Base-by-base conservation (phyloP, 352 stramenopile genomes). In the Globisporangium megalacanthum region DNA sequence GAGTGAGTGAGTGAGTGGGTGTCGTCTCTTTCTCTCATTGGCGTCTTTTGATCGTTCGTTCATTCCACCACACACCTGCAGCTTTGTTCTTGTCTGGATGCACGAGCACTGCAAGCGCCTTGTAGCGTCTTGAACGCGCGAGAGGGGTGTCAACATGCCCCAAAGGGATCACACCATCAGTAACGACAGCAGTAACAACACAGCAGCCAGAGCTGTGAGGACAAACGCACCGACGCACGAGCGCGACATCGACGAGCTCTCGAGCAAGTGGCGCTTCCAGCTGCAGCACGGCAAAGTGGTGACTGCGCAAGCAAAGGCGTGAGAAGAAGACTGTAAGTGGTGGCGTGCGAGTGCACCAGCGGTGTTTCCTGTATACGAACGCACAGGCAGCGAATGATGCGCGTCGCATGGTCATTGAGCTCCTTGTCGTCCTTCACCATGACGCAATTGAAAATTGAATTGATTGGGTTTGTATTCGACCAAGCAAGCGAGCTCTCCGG, bases 71-170 rank as follows among this genome's bases (percentile, higher is more conserved):
- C 3, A 3, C 42, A 81, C 72, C 67, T 33, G 19, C 53, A n/a
- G 62, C 37, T 45, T 66, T 77, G 56, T 79, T 86, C 65, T 86
- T 86, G 71, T 86, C 75, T 42, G 75, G 75, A 52, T 86, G 75
- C 15, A 86, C 73, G 60, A 66, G 71, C 29, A 86, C 66, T 15
- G 75, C 75, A 31, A 82, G 45, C 53, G 70, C 50, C 61, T 82
- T 86, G 71, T 83, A 86, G 25, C 62, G 69, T 50, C 65, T 75
- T 31, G 10, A 3, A 3, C 41, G 6, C 25, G 17, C 7, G 35
- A 39, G 35, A 25, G 14, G 3, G 25, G 25, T 29, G 25, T 29
- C 6, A 22, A 15, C 19, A 33, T 3, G 17, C 7, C 9, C 48
- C 10, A 13, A 25, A 25, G 17, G 17, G 42, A 22, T 47, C 19